These are phyloP conservation scores for Pleurotus ostreatus DNA, from an alignment of 768 basidiomycete species.

Conservation along the genomic window DNA sequence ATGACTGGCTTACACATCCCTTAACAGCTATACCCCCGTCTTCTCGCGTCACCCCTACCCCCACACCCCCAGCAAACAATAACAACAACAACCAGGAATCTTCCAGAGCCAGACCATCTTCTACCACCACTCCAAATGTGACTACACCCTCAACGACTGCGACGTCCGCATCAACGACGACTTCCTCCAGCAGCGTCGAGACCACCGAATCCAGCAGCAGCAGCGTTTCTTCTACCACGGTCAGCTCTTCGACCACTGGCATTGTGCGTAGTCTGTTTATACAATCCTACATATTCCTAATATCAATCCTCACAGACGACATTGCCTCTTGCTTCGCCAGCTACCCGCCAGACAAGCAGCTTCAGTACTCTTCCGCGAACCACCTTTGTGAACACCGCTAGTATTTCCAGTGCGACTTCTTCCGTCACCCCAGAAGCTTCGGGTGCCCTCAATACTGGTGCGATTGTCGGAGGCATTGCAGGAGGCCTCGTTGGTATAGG, in stretches of 20 bases:
- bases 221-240: background rate
- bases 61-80: background rate
- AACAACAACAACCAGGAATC: background rate
- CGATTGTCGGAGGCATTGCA: conserved; percentile 38
- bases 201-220: background rate
- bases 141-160: background rate
- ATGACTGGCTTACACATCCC: too few species aligned
- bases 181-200: background rate
- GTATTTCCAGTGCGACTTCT: conserved; percentile 9
- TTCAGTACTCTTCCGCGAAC: conserved; percentile 3
- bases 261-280: background rate
- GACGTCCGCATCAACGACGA: background rate
- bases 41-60: background rate
- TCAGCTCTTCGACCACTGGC: background rate
- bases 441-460: conserved; percentile 21
- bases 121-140: background rate
- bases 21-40: conserved; percentile 1
- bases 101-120: background rate
- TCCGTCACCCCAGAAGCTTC: conserved; percentile 11
- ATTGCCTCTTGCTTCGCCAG: background rate
- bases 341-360: background rate
- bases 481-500: conserved; percentile 43
- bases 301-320: background rate
- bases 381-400: background rate
- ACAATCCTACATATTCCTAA: background rate